phyloP scores from a whole-genome alignment of 106 monocot genomes.

The Dioscorea zingiberensis region DNA sequence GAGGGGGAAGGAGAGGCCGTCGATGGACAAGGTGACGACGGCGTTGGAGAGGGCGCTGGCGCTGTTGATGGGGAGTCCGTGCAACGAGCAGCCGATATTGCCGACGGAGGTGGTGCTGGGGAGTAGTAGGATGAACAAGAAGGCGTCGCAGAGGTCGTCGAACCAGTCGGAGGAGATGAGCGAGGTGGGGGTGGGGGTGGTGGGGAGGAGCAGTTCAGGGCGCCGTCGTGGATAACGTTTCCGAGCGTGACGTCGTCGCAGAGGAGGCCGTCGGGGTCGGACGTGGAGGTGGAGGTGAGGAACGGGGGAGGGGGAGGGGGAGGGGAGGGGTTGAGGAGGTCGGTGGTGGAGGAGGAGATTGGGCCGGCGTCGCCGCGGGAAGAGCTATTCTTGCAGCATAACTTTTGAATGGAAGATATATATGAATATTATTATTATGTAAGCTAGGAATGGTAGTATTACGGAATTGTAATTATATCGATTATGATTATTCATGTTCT shows the following conservation, averaged over 20 bases:
- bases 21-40: conserved; percentile 97
- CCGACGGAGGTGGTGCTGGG: conserved; percentile 94
- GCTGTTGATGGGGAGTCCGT: conserved; percentile 85
- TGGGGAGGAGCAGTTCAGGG: conserved; percentile 67
- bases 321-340: conserved; percentile 15
- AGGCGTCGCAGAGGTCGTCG: conserved; percentile 72
- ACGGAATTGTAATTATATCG: too few relatives aligned
- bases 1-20: conserved; percentile 91
- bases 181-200: conserved; percentile 47
- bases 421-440: too few relatives aligned
- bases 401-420: conserved; percentile 59
- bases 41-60: conserved; percentile 76
- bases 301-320: conserved; percentile 38
- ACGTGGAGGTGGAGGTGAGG: conserved; percentile 54
- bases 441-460: too few relatives aligned
- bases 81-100: conserved; percentile 79
- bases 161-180: conserved; percentile 65
- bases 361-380: conserved; percentile 89
- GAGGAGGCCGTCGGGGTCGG: conserved; percentile 72
- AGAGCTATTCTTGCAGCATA: conserved; percentile 91
- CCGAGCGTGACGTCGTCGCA: conserved; percentile 92
- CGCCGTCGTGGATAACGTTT: conserved; percentile 99
- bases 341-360: conserved; percentile 81
- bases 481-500: too few relatives aligned
- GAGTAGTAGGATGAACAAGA: conserved; percentile 88